These are phyloP conservation scores for Dendrobium nobile DNA, from an alignment of 106 monocot genomes.

Conservation along the genomic window DNA sequence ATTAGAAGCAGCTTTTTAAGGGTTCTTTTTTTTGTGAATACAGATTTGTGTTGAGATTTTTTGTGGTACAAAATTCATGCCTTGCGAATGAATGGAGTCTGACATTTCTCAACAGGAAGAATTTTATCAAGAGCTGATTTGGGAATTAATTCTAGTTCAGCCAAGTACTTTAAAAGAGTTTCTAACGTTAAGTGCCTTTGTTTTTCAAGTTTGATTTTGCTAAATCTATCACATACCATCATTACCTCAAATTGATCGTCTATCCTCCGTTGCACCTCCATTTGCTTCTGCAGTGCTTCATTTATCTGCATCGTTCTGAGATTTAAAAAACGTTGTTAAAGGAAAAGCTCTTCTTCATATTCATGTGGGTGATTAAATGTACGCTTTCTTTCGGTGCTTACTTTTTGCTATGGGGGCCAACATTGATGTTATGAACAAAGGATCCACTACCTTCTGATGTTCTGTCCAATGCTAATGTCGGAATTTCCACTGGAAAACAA, in stretches of 20 bases:
- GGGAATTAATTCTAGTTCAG: neutral
- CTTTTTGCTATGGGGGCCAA: constrained; percentile 48
- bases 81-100: neutral
- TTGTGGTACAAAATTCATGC: no score
- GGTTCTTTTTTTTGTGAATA: neutral
- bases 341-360: neutral
- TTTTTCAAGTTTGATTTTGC: neutral
- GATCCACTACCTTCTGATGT: constrained; percentile 31
- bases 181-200: neutral
- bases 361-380: neutral
- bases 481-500: constrained; percentile 12
- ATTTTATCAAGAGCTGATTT: neutral
- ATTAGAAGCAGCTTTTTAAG: neutral
- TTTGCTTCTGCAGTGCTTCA: constrained; percentile 85
- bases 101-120: neutral
- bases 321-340: constrained; percentile 7
- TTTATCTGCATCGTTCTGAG: constrained; percentile 64
- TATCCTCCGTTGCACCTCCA: constrained; percentile 72
- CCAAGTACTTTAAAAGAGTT: neutral
- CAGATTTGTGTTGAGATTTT: neutral
- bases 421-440: constrained; percentile 15
- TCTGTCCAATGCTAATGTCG: constrained; percentile 28
- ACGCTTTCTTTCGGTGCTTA: constrained; percentile 19
- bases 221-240: neutral
- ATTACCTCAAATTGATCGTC: constrained; percentile 88